These are phyloP conservation scores for Syncephalastrum racemosum DNA, from an alignment of 371 early-diverging fungal species.

Conservation along the genomic window DNA sequence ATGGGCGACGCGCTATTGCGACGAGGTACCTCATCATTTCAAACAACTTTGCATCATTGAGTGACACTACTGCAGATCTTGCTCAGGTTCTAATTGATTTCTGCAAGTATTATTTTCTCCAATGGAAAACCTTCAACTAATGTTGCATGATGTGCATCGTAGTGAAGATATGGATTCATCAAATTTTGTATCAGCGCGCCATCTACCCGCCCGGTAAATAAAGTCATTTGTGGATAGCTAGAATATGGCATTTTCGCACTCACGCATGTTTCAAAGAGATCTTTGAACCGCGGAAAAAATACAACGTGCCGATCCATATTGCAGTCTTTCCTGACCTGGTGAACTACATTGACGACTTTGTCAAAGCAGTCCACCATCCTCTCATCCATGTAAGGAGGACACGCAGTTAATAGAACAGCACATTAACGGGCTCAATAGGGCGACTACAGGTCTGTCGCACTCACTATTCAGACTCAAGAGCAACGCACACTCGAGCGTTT, in stretches of 20 bases:
- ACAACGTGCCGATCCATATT: slow-evolving; percentile 49
- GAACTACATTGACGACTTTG: slow-evolving; percentile 43
- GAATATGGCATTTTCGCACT: not conserved
- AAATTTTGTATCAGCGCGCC: slow-evolving; percentile 51
- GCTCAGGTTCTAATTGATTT: slow-evolving; percentile 25
- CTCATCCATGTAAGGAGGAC: slow-evolving; percentile 37
- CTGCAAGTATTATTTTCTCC: slow-evolving; percentile 14
- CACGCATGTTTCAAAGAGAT: slow-evolving; percentile 17
- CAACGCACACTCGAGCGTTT: slow-evolving; percentile 45
- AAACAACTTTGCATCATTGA: no score
- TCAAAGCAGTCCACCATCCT: slow-evolving; percentile 42
- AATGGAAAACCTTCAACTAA: not conserved
- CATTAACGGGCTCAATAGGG: slow-evolving; percentile 27
- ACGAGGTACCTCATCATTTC: no score
- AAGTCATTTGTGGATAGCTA: not conserved
- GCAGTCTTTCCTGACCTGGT: slow-evolving; percentile 49
- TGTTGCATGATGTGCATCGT: not conserved
- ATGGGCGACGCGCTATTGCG: no score
- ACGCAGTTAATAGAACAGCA: not conserved
- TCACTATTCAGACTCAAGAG: slow-evolving; percentile 29
- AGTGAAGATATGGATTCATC: slow-evolving; percentile 60
- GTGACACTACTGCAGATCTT: slow-evolving; percentile 4
- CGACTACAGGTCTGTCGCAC: slow-evolving; percentile 29
- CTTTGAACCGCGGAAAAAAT: slow-evolving; percentile 51
- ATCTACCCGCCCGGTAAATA: slow-evolving; percentile 51